Percentiles rank a stretch among this genome's conserved stretches.
Evolutionary conservation across 768 basidiomycete species (phyloP).

Genomic region (Lanmaoa rubissima): DNA sequence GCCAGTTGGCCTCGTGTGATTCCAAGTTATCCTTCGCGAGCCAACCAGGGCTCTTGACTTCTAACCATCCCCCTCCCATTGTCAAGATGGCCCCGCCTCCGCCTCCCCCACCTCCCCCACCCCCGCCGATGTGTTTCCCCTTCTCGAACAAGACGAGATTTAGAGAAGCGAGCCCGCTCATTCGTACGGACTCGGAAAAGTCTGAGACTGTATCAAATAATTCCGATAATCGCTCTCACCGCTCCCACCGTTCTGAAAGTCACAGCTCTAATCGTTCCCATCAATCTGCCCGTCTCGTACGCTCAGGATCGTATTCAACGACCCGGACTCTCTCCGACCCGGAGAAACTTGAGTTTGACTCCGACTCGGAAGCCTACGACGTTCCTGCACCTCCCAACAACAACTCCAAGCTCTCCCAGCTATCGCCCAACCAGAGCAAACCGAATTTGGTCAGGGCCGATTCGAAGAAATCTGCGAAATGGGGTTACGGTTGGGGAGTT

Average conservation of each 20-base stretch:
- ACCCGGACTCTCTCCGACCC: slow-evolving; percentile 39
- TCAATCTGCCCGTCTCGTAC: slow-evolving; percentile 31
- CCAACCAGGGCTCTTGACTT: slow-evolving; percentile 19
- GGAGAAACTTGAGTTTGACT: slow-evolving; percentile 54
- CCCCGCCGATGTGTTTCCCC: slow-evolving; percentile 60
- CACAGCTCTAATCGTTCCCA: slow-evolving; percentile 23
- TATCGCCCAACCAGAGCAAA: slow-evolving; percentile 34
- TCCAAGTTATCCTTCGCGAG: slow-evolving; percentile 14
- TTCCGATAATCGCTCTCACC: slow-evolving; percentile 30
- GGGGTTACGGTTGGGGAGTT: slow-evolving; percentile 72
- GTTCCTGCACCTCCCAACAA: slow-evolving; percentile 29
- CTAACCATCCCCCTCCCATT: slow-evolving; percentile 12
- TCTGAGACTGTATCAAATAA: slow-evolving; percentile 41
- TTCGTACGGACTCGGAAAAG: slow-evolving; percentile 42
- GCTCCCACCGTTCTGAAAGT: slow-evolving; percentile 27
- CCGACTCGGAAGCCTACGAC: slow-evolving; percentile 64
- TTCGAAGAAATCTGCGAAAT: slow-evolving; percentile 55
- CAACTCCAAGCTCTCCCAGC: slow-evolving; percentile 41
- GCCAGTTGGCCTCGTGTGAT: slow-evolving; percentile 30
- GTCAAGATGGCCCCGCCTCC: slow-evolving; percentile 48
- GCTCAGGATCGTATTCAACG: slow-evolving; percentile 45
- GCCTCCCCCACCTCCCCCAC: slow-evolving; percentile 49
- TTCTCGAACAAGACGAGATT: slow-evolving; percentile 38
- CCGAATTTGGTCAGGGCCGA: slow-evolving; percentile 52
- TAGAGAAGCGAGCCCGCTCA: slow-evolving; percentile 31